Evolutionary conservation across 371 early-diverging fungal genomes (phyloP), one percentile per base, ranked within the genome.

Genomic region (Actinomortierella wolfii): DNA sequence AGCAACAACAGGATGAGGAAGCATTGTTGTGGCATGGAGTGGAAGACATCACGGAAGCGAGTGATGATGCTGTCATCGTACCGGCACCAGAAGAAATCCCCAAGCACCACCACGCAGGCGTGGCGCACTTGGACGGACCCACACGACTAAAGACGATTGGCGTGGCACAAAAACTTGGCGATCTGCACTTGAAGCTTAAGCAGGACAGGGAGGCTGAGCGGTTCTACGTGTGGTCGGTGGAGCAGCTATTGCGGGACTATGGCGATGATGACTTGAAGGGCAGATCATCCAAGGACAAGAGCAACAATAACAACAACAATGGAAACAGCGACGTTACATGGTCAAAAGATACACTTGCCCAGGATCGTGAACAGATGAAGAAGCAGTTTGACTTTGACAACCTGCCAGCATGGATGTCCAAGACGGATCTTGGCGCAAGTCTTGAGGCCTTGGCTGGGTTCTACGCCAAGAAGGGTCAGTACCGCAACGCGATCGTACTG

Each of bases 161-260:
- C 2, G 76, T 88, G 26, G 85, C 85, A 3, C 86, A 85, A 57
- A 86, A 86, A 44, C 61, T 88, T 7, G 88, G 86, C 13, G 88
- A 88, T 64, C 58, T 88, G 21, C 64, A 78, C 18, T 71, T 65
- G 14, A 51, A 51, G 1, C 64, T 81, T 58, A 76, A 79, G 18
- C 74, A 78, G 29, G 81, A 86, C 57, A 78, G 82, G 2, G 79
- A 83, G 39, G 86, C 86, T 1, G 88, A 88, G 56, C 71, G 79
- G 42, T 88, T 82, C 74, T 88, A 84, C 64, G 77, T 79, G 0
- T 83, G 85, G 85, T 83, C 86, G 0, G 82, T 88, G 0, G 86
- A 86, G 56, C 86, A 85, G 65, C 55, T 87, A 40, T 42, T 76
- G 50, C 58, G 54, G 29, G 59, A 55, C 55, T 64, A 67, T 28